Evolutionary conservation across 2,329 filamentous ascomycete species (phyloP), one percentile per base, ranked within the genome.

Genomic region (Aspergillus pseudotamarii): DNA sequence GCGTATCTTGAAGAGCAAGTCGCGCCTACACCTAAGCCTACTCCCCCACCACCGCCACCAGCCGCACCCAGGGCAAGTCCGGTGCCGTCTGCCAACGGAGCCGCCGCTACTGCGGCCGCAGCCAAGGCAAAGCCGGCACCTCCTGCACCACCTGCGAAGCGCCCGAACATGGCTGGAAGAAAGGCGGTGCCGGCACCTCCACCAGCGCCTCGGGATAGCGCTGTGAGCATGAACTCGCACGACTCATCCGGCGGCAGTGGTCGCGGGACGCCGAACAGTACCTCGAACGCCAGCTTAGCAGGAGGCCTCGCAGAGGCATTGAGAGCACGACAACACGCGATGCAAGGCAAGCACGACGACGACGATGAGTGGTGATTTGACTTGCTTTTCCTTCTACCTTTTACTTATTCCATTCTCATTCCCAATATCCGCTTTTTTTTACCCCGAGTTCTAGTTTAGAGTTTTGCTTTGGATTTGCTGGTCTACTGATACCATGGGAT

Each of bases 1-100:
- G 93, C 94, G 23, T 99, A 99, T 73, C 90, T 99, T 10, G 91
- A 98, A 79, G 94, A 97, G 64, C 75, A 81, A 63, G 73, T 71
- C 4, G 85, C 85, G 28, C 81, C 86, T 14, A 82, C 84, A 9
- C 85, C 89, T 11, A 86, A 88, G 28, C 85, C 89, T 4, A 82
- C 87, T 5, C 85, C 87, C 8, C 81, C 83, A 16, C 81, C 81
- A 2, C 81, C 82, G 23, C 78, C 80, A 19, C 80, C 82, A 2
- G 76, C 79, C 16, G 77, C 79, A 28, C 75, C 81, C 9, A 82
- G 83, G 4, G 78, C 83, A 34, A 79, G 82, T 14, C 89, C 91
- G 16, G 89, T 89, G 11, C 88, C 91, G 1, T 87, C 90, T 1
- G 85, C 89, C 50, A 80, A 82, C 66, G 78, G 81, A 51, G 68